A percentile compares a stretch with the other conserved stretches of the same genome.
Evolutionary conservation across 139 green algal species (phyloP).

Genomic region (Picochlorum sp.): DNA sequence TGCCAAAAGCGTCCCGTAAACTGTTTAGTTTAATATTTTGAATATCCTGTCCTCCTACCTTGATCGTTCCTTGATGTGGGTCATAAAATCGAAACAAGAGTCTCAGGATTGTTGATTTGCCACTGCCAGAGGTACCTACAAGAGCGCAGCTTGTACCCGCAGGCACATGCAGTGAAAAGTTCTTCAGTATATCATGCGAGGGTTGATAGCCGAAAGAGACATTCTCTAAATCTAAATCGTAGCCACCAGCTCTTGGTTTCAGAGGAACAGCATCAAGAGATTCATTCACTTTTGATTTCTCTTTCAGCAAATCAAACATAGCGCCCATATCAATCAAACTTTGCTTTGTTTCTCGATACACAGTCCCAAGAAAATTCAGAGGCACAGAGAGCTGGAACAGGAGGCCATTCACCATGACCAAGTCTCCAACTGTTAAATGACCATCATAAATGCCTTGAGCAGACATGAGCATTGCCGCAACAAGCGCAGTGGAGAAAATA

Average conservation of each 20-base stretch:
- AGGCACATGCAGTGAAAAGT: constrained; percentile 56
- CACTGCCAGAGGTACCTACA: constrained; percentile 78
- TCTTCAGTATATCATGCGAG: constrained; percentile 54
- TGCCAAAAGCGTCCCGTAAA: constrained; percentile 43
- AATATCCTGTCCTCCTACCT: constrained; percentile 56
- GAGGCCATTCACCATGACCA: constrained; percentile 97
- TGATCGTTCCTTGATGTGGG: constrained; percentile 48
- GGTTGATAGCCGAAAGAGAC: constrained; percentile 64
- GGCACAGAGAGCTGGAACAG: constrained; percentile 85
- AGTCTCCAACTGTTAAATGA: constrained; percentile 73
- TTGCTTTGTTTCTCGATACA: constrained; percentile 95
- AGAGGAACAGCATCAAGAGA: constrained; percentile 30
- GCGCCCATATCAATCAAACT: constrained; percentile 91
- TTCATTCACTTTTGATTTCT: constrained; percentile 18
- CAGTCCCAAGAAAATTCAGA: constrained; percentile 96
- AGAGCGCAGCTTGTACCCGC: constrained; percentile 78
- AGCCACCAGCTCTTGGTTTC: constrained; percentile 7
- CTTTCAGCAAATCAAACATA: constrained; percentile 82
- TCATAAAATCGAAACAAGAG: constrained; percentile 88
- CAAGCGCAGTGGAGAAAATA: constrained; percentile 77
- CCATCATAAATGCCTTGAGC: constrained; percentile 50
- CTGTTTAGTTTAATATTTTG: constrained; percentile 35
- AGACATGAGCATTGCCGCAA: constrained; percentile 70
- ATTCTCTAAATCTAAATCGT: constrained; percentile 49
- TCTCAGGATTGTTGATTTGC: constrained; percentile 69